Evolutionary conservation across 768 basidiomycete species (phyloP).

Genomic region (Tricholoma saponaceum): DNA sequence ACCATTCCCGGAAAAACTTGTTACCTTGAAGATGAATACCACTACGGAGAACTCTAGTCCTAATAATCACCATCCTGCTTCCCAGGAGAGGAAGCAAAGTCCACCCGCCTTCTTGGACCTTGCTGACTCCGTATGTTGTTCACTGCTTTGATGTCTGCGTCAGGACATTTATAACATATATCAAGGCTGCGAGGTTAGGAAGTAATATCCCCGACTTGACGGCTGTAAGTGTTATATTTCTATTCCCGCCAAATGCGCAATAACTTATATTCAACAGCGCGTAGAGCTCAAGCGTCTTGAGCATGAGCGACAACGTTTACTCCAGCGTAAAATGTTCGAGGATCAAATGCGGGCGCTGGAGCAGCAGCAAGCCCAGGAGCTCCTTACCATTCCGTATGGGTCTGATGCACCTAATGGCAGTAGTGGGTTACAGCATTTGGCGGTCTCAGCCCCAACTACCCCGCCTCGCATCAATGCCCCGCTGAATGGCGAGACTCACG

Average conservation of each 20-base stretch:
- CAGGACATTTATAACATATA: constrained; percentile 15
- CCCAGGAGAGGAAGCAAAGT: constrained; percentile 77
- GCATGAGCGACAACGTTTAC: constrained; percentile 83
- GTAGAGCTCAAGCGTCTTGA: constrained; percentile 88
- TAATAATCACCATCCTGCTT: constrained; percentile 65
- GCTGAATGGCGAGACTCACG: constrained; percentile 55
- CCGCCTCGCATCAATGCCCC: constrained; percentile 76
- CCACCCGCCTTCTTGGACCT: constrained; percentile 92
- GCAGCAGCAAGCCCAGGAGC: constrained; percentile 84
- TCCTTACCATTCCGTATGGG: constrained; percentile 72
- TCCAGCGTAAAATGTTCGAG: constrained; percentile 90
- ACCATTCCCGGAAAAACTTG: constrained; percentile 50
- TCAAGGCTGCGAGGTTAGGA: constrained; percentile 76
- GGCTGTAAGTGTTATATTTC: constrained; percentile 51
- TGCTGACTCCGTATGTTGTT: constrained; percentile 77
- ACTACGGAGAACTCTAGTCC: constrained; percentile 66
- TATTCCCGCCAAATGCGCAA: neutral
- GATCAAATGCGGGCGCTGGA: constrained; percentile 95
- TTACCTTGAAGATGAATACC: constrained; percentile 63
- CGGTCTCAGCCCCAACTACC: constrained; percentile 86
- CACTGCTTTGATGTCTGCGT: constrained; percentile 10
- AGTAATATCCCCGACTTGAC: constrained; percentile 86
- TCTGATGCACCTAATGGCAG: constrained; percentile 37
- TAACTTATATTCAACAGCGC: constrained; percentile 44
- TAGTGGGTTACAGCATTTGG: constrained; percentile 64